Evolutionary conservation across 208 protist genomes (phyloP).

Genomic region (Wallacemonas sp.): DNA sequence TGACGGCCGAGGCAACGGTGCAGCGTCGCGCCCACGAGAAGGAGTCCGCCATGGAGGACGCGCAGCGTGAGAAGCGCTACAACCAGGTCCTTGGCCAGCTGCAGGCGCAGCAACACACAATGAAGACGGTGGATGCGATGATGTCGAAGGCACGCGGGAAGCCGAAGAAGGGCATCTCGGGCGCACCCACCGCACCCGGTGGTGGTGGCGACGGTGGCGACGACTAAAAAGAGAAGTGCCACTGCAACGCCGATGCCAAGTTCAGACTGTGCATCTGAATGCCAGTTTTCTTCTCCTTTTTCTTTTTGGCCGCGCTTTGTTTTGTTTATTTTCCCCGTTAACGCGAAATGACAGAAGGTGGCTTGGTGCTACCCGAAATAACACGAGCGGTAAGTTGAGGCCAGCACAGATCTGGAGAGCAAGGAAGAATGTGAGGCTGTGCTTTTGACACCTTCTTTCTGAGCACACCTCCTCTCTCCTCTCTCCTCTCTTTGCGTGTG

Average conservation of each 20-base stretch:
- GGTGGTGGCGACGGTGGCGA: constrained; percentile 16
- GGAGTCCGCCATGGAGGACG: constrained; percentile 36
- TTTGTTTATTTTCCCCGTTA: constrained; percentile 1
- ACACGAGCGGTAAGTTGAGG: no score
- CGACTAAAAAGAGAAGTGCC: no score
- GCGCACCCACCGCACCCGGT: constrained; percentile 26
- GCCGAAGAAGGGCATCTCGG: constrained; percentile 54
- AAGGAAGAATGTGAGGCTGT: no score
- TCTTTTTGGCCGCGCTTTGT: no score
- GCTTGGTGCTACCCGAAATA: not conserved
- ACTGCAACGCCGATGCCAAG: not conserved
- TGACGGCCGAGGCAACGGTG: constrained; percentile 80
- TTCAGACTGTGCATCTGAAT: no score
- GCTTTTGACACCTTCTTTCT: not conserved
- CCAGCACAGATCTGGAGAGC: no score
- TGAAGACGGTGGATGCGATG: constrained; percentile 84
- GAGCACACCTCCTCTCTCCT: not conserved
- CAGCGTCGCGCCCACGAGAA: constrained; percentile 70
- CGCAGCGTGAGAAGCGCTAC: constrained; percentile 57
- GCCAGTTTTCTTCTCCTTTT: no score
- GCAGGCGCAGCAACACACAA: constrained; percentile 85
- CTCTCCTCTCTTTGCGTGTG: no score
- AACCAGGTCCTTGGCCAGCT: constrained; percentile 76
- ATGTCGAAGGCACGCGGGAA: constrained; percentile 70
- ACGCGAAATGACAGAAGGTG: not conserved